A percentile compares a stretch with the other conserved stretches of the same genome.
phyloP scores from a whole-genome alignment of 108 stramenopile genomes.

The Nannochloropsis gaditana region DNA sequence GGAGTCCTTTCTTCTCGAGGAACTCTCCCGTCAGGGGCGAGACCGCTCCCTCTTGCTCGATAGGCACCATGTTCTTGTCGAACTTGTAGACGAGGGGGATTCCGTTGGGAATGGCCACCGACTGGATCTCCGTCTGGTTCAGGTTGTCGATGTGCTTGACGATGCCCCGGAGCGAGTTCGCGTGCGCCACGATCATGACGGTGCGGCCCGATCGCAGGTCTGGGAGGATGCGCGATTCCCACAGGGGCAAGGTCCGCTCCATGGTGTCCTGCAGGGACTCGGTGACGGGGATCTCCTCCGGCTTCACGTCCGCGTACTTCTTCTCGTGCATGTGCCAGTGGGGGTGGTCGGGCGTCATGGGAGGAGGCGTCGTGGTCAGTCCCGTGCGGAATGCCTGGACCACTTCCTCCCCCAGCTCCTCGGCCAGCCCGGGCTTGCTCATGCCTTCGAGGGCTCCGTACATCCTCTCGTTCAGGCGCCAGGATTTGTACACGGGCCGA shows the following conservation, averaged over 20 bases:
- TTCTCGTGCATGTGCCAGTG: slow-evolving; percentile 74
- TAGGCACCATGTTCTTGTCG: slow-evolving; percentile 68
- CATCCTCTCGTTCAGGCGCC: slow-evolving; percentile 82
- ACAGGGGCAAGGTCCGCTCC: slow-evolving; percentile 71
- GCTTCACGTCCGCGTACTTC: slow-evolving; percentile 64
- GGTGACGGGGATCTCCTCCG: slow-evolving; percentile 68
- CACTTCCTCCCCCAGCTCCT: slow-evolving; percentile 64
- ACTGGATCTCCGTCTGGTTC: slow-evolving; percentile 64
- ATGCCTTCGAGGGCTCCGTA: slow-evolving; percentile 83
- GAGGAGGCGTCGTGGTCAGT: slow-evolving; percentile 63
- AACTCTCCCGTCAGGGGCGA: slow-evolving; percentile 22
- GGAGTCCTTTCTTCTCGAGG: slow-evolving; percentile 54
- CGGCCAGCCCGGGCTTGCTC: slow-evolving; percentile 67
- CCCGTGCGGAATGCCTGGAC: slow-evolving; percentile 67
- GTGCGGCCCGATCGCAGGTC: slow-evolving; percentile 73
- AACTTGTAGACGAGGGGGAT: slow-evolving; percentile 60
- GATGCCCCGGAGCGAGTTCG: slow-evolving; percentile 70
- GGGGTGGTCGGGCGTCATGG: slow-evolving; percentile 57
- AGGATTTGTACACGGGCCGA: slow-evolving; percentile 70
- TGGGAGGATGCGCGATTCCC: slow-evolving; percentile 70
- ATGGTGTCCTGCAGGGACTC: slow-evolving; percentile 76
- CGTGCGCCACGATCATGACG: slow-evolving; percentile 84
- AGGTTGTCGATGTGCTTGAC: slow-evolving; percentile 66
- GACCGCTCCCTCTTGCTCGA: slow-evolving; percentile 52
- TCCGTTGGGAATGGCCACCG: slow-evolving; percentile 72